Percentiles rank a stretch among this genome's conserved stretches.
Conservation (phyloP, 176 grass and related monocot genomes). For the Echinochloa phyllopogon region DNA sequence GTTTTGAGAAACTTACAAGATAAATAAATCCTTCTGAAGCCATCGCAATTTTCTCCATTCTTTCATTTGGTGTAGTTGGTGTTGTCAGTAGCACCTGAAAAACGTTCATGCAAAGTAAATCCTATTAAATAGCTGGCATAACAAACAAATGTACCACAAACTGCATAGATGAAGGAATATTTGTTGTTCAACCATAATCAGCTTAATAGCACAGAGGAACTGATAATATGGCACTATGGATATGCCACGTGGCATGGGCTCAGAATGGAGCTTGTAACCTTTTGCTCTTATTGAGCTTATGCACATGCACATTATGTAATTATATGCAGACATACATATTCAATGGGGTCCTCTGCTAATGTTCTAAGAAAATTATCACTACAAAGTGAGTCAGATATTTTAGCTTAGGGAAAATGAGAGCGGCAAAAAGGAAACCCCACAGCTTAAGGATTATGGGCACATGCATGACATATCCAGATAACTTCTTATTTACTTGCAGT, state of each 20-base stretch:
- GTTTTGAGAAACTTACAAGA: constrained; percentile 65
- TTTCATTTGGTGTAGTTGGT: constrained; percentile 94
- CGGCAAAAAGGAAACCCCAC: not conserved
- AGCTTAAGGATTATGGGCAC: not conserved
- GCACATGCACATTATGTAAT: not conserved
- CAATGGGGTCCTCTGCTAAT: not conserved
- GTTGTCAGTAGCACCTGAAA: constrained; percentile 92
- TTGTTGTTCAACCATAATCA: constrained; percentile 2
- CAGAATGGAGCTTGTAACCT: not conserved
- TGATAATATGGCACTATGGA: not conserved
- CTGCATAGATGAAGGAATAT: constrained; percentile 4
- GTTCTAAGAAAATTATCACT: not conserved
- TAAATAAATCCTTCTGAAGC: constrained; percentile 97
- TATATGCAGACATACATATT: not conserved
- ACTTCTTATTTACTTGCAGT: not conserved
- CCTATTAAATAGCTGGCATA: constrained; percentile 29
- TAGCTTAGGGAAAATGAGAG: not conserved
- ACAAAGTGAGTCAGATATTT: not conserved
- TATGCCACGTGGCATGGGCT: not conserved
- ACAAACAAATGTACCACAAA: constrained; percentile 5
- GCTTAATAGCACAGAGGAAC: not conserved
- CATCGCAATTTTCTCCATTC: constrained; percentile 91
- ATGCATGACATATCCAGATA: not conserved
- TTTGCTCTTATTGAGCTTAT: not conserved
- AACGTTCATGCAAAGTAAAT: constrained; percentile 32